Evolutionary conservation across 202 grass and related monocot species (phyloP).

Genomic region (Schoenoplectus tabernaemontani): DNA sequence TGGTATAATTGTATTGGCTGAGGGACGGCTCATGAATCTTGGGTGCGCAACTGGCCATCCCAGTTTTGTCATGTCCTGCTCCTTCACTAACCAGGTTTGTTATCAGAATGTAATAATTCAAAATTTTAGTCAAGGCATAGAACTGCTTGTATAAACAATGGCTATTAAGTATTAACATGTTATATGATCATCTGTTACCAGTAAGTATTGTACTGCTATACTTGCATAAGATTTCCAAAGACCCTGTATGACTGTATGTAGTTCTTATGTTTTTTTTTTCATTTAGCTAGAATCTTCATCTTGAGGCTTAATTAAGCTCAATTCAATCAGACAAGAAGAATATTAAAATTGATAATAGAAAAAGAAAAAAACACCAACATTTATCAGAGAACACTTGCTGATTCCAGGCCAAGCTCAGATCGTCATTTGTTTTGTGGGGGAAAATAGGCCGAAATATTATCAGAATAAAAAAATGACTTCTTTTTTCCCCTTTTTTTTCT

Average conservation of each 20-base stretch:
- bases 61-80: constrained; percentile 49
- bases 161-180: not conserved
- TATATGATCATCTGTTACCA: not conserved
- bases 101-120: not conserved
- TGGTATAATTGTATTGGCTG: constrained; percentile 38
- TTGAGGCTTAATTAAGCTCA: not conserved
- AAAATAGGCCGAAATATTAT: not conserved
- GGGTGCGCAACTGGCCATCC: constrained; percentile 39
- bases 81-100: constrained; percentile 47
- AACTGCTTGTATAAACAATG: not conserved
- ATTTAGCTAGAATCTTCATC: not conserved
- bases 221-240: not conserved
- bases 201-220: not conserved
- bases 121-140: not conserved
- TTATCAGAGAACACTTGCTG: not conserved
- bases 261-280: not conserved
- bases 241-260: not conserved
- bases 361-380: not conserved
- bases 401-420: not conserved
- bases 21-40: constrained; percentile 47
- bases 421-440: not conserved
- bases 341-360: not conserved
- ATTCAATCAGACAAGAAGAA: not conserved
- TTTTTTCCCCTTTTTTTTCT: not conserved
- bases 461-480: not conserved